Conservation (phyloP, 2,329 filamentous ascomycete species). For the Colletotrichum scovillei region DNA sequence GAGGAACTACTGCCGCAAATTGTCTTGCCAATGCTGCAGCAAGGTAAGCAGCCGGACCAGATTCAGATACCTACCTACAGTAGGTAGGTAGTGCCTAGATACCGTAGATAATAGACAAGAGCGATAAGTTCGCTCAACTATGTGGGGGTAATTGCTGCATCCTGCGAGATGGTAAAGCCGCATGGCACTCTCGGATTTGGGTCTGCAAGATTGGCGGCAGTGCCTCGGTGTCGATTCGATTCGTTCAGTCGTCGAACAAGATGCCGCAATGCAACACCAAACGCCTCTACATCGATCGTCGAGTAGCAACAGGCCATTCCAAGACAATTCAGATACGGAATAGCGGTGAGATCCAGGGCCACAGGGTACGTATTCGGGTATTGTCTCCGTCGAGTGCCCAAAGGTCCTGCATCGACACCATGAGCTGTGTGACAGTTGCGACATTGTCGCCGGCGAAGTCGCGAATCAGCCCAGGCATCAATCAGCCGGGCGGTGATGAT, state of each 20-base stretch:
- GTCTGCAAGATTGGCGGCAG: neutral
- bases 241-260: neutral
- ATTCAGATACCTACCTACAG: neutral
- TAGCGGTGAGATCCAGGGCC: conserved; percentile 24
- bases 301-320: neutral
- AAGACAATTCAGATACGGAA: conserved; percentile 27
- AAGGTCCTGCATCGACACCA: neutral
- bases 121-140: neutral
- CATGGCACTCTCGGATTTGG: neutral
- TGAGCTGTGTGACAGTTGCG: neutral
- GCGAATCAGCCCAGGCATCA: neutral
- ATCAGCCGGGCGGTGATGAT: neutral
- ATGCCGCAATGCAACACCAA: conserved; percentile 1
- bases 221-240: neutral
- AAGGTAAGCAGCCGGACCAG: neutral
- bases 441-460: neutral
- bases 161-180: neutral
- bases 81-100: too few relatives aligned
- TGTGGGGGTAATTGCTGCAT: too few relatives aligned
- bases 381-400: too few relatives aligned
- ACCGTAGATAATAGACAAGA: neutral
- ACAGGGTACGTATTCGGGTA: neutral
- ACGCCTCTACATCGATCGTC: conserved; percentile 10
- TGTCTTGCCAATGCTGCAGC: neutral
- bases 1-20: neutral